These are phyloP conservation scores for Cryptomeria japonica DNA, from an alignment of 75 land plant species.

Conservation along the genomic window DNA sequence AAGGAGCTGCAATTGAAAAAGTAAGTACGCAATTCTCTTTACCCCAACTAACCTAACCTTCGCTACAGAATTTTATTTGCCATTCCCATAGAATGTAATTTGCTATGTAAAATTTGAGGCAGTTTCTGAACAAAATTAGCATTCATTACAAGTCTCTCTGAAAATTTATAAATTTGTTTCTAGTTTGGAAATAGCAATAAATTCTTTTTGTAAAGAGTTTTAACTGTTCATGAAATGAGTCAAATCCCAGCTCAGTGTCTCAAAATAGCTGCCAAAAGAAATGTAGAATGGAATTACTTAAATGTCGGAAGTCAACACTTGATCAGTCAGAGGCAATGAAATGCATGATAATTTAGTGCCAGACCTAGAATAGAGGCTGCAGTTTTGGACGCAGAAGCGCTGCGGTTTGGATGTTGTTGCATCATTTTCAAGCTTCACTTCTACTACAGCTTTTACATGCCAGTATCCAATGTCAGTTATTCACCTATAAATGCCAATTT, in stretches of 20 bases:
- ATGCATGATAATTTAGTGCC: background rate
- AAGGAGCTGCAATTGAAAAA: conserved; percentile 67
- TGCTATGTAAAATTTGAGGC: no score
- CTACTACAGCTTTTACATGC: background rate
- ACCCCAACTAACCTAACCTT: background rate
- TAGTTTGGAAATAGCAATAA: background rate
- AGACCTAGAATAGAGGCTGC: background rate
- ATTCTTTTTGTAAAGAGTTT: background rate
- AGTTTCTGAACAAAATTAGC: background rate
- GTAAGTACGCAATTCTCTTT: conserved; percentile 28
- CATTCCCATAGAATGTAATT: background rate
- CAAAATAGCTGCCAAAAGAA: background rate
- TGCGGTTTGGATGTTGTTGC: background rate
- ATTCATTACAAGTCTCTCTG: background rate
- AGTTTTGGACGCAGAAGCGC: no score
- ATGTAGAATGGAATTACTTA: background rate
- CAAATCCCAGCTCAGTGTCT: background rate
- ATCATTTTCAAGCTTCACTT: background rate
- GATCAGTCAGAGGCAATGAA: background rate
- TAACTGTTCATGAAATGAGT: background rate
- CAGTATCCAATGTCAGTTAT: background rate
- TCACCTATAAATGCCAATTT: background rate
- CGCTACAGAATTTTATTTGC: background rate
- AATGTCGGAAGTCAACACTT: background rate
- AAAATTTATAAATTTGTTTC: background rate